Evolutionary conservation across 1,284 basidiomycete genomes (phyloP).

Genomic region (Ganoderma meredithae): DNA sequence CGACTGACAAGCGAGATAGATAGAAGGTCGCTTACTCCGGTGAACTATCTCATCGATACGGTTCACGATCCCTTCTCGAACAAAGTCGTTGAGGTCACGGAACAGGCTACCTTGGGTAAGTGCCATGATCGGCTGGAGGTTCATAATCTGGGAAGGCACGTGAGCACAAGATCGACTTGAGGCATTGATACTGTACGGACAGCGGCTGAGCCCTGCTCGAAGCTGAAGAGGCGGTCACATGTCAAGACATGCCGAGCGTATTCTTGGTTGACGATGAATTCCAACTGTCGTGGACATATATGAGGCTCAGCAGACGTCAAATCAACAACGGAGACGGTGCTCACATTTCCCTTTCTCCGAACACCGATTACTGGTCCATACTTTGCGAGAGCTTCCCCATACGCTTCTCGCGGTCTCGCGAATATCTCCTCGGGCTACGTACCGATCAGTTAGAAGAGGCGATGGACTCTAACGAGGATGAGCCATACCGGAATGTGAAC

Average conservation of each 20-base stretch:
- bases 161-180: conserved; percentile 10
- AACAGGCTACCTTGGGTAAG: conserved; percentile 33
- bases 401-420: conserved; percentile 41
- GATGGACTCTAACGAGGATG: too few species aligned
- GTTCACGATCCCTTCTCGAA: conserved; percentile 35
- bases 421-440: conserved; percentile 41
- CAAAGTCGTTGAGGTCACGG: conserved; percentile 35
- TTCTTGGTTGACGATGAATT: conserved; percentile 44
- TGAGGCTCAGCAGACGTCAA: neutral
- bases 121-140: conserved; percentile 37
- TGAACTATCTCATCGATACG: conserved; percentile 37
- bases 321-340: conserved; percentile 10
- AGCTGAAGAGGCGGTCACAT: conserved; percentile 43
- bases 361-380: conserved; percentile 45
- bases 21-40: conserved; percentile 26
- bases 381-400: conserved; percentile 40
- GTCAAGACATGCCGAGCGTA: conserved; percentile 40
- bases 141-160: conserved; percentile 34
- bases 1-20: neutral
- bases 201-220: conserved; percentile 44
- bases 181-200: conserved; percentile 28
- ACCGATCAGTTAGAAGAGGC: neutral
- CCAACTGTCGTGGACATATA: conserved; percentile 36
- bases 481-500: conserved; percentile 30
- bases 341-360: conserved; percentile 42